Evolutionary conservation across 352 stramenopile genomes (phyloP), one percentile per base, ranked within the genome.

Genomic region (Phytophthora syringae): DNA sequence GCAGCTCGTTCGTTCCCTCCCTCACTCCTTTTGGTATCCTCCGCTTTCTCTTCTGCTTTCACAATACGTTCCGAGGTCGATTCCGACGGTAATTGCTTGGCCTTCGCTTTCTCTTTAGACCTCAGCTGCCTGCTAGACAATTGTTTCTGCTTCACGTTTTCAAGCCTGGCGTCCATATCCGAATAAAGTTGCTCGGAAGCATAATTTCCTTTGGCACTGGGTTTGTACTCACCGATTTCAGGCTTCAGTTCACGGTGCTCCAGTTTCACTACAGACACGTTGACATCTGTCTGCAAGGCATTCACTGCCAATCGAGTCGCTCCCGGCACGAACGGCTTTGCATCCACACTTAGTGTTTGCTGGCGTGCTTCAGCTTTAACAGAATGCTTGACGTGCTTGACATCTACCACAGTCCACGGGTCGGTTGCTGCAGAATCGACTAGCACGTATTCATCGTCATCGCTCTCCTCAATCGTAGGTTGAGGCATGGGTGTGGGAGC

Each of bases 381-480:
- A 6, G 55, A 52, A 2, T n/a, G 48, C 25, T 57, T 57, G 51
- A 58, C 13, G 16, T 66, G 39, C 20, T 57, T 57, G 44, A 61
- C 16, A 12, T 71, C 63, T 16, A 61, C 56, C 25, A 67, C 34
- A 18, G 48, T 57, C 63, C 54, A 66, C 1, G 56, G 50, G 12
- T 67, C 63, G 22, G 44, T 25, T 4, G 43, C 24, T 25, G 16
- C 25, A 11, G 62, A 60, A 15, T 72, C 64, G 13, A 67, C 50
- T 7, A 67, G 36, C 18, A 67, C 50, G n/a, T 62, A 67, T 13
- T 67, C 56, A 15, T 67, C 57, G n/a, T 62, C 56, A 18, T 32
- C n/a, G n/a, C n/a, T 40, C 25, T 64, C 44, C 16, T 60, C 18
- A 25, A 34, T 51, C 32, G 11, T 7, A 22, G 16, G 5, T 11